Evolutionary conservation across 1,284 basidiomycete species (phyloP).

Genomic region (Xerocomus amazonicus): DNA sequence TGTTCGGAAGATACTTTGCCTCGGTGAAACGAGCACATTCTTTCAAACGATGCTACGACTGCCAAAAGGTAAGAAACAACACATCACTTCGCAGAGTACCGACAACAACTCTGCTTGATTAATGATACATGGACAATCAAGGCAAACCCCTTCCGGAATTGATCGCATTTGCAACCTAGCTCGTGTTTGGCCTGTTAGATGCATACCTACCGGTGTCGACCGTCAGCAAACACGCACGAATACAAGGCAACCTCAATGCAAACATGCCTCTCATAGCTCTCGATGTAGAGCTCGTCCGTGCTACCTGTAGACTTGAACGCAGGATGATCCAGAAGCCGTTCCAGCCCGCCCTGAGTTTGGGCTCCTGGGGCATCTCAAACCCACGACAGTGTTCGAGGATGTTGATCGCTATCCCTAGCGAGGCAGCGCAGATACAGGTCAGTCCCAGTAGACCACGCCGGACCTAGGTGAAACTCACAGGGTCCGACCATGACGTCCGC

Average conservation of each 20-base stretch:
- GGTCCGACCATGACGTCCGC: slow-evolving; percentile 71
- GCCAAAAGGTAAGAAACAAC: neutral
- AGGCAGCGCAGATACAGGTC: neutral
- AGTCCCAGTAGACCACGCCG: neutral
- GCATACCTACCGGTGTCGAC: slow-evolving; percentile 52
- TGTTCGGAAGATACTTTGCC: too few relatives aligned
- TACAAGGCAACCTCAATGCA: neutral
- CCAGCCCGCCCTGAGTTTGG: slow-evolving; percentile 53
- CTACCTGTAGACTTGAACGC: slow-evolving; percentile 69
- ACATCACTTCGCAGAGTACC: too few relatives aligned
- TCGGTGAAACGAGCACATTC: too few relatives aligned
- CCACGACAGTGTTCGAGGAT: slow-evolving; percentile 70
- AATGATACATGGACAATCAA: slow-evolving; percentile 33
- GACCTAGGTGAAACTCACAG: slow-evolving; percentile 45
- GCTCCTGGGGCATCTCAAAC: slow-evolving; percentile 51
- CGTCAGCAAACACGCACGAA: neutral
- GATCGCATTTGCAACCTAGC: slow-evolving; percentile 68
- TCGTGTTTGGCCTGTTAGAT: slow-evolving; percentile 69
- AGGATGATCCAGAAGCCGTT: slow-evolving; percentile 57
- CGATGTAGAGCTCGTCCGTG: slow-evolving; percentile 67
- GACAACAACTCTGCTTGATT: neutral
- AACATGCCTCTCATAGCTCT: slow-evolving; percentile 68
- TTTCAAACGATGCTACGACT: too few relatives aligned
- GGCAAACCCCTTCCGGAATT: slow-evolving; percentile 60
- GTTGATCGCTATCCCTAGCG: slow-evolving; percentile 59